Conservation (phyloP, 2,329 filamentous ascomycete species). For the Epichloe gansuensis region DNA sequence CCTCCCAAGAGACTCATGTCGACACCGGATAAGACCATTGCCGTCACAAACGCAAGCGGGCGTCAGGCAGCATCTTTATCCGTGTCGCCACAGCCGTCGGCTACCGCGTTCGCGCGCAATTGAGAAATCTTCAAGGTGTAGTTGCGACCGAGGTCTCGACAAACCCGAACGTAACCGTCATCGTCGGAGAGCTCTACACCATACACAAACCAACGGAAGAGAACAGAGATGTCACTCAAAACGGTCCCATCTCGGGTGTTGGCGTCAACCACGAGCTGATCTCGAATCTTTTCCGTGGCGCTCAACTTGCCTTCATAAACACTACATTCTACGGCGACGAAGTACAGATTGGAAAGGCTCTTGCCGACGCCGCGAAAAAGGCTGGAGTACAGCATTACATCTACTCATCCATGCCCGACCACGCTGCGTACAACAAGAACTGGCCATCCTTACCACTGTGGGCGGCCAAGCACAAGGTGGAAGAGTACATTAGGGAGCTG, state of each 20-base stretch:
- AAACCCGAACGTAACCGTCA: slow-evolving; percentile 61
- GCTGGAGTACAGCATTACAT: slow-evolving; percentile 82
- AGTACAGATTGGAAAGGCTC: slow-evolving; percentile 72
- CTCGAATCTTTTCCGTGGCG: slow-evolving; percentile 66
- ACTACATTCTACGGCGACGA: slow-evolving; percentile 97
- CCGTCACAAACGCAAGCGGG: slow-evolving; percentile 90
- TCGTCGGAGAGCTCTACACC: slow-evolving; percentile 53
- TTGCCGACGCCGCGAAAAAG: slow-evolving; percentile 80
- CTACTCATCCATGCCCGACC: slow-evolving; percentile 96
- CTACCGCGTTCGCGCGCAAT: slow-evolving; percentile 84
- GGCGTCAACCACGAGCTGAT: slow-evolving; percentile 64
- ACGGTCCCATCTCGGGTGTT: slow-evolving; percentile 48
- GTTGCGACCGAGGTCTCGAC: slow-evolving; percentile 76
- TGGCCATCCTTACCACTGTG: slow-evolving; percentile 85
- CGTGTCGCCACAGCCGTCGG: slow-evolving; percentile 88
- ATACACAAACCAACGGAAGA: slow-evolving; percentile 37
- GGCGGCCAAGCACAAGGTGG: slow-evolving; percentile 84
- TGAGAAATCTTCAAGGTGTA: slow-evolving; percentile 75
- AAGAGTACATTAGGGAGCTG: slow-evolving; percentile 78
- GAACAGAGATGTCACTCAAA: slow-evolving; percentile 54
- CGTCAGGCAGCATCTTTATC: slow-evolving; percentile 91
- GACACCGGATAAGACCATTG: slow-evolving; percentile 64
- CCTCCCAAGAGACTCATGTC: slow-evolving; percentile 47
- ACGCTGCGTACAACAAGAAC: slow-evolving; percentile 60
- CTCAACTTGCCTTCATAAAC: slow-evolving; percentile 91